These are phyloP conservation scores for Zymoseptoria brevis DNA, from an alignment of 2,329 filamentous ascomycete species.

Conservation along the genomic window DNA sequence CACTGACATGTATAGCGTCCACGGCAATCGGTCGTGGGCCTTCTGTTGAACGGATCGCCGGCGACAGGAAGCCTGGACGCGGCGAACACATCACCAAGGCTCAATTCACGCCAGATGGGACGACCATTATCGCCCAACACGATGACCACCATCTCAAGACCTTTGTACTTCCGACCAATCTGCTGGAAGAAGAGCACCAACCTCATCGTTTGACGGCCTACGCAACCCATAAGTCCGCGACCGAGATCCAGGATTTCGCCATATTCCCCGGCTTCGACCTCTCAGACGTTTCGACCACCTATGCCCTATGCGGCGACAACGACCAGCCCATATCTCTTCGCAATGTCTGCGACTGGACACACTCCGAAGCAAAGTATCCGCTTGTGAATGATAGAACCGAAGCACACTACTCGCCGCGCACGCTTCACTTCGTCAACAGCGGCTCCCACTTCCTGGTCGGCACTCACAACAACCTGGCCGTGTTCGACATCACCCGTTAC, in stretches of 20 bases:
- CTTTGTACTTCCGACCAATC: conserved; percentile 46
- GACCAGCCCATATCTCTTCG: conserved; percentile 50
- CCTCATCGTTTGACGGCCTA: conserved; percentile 39
- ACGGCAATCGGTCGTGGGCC: conserved; percentile 9
- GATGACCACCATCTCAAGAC: conserved; percentile 45
- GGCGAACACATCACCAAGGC: conserved; percentile 16
- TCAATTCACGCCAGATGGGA: conserved; percentile 48
- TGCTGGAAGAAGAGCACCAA: conserved; percentile 34
- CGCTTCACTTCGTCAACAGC: conserved; percentile 44
- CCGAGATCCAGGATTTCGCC: conserved; percentile 43
- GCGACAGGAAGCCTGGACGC: background rate
- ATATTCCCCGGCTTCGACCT: conserved; percentile 49
- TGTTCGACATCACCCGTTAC: conserved; percentile 48
- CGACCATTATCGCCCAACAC: conserved; percentile 47
- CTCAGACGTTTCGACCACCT: conserved; percentile 41
- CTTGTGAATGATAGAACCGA: conserved; percentile 50
- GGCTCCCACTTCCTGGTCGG: conserved; percentile 51
- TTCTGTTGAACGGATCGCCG: too few species aligned
- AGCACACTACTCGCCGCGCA: conserved; percentile 47
- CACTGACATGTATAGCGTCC: conserved; percentile 19
- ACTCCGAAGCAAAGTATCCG: conserved; percentile 45
- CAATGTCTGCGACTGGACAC: conserved; percentile 44
- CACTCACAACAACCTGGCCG: conserved; percentile 44
- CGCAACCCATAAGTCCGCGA: conserved; percentile 40
- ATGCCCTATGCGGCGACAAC: conserved; percentile 45